Evolutionary conservation across 306 rosid species (phyloP), one percentile per base, ranked within the genome.

Genomic region (Vachellia pachyceras): DNA sequence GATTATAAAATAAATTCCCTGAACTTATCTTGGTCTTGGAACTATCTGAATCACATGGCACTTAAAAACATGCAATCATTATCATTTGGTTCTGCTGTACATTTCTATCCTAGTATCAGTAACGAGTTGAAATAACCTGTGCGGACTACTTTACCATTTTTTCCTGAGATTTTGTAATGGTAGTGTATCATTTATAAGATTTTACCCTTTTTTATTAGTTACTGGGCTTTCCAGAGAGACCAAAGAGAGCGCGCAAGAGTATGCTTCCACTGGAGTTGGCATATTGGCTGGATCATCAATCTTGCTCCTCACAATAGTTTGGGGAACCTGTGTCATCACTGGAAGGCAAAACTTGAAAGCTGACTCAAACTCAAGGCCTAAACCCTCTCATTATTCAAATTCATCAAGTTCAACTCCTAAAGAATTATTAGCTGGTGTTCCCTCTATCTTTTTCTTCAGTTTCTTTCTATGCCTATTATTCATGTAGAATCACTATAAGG

Each of bases 321-420:
- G 90, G 90, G 90, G 88, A 14, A 87, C 90, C 8, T 87, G 90
- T 83, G 87, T 87, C 60, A 69, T 87, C 73, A 36, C 77, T 83
- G 88, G 90, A 77, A 85, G 71, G 3, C 88, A 80, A 74, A 75
- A 77, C 36, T 77, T 82, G 44, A 82, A 69, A 61, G 20, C 64
- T 54, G 79, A 77, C 4, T 33, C 80, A 29, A 29, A 29, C 33
- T 22, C 81, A 39, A 49, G 18, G 5, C 54, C 55, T 47, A 23
- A 13, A 6, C 15, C 3, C 25, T 47, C 69, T 82, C 65, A 7
- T 61, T 13, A 3, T 49, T 50, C 79, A 50, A 17, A 68, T 52
- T 67, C 83, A 66, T 79, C 83, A 42, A 18, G 12, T 10, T 44
- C 44, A 85, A 73, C 79, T 74, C 80, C 80, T 41, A 83, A 14